Conservation (phyloP, 495 filamentous ascomycete genomes). For the Evernia prunastri region DNA sequence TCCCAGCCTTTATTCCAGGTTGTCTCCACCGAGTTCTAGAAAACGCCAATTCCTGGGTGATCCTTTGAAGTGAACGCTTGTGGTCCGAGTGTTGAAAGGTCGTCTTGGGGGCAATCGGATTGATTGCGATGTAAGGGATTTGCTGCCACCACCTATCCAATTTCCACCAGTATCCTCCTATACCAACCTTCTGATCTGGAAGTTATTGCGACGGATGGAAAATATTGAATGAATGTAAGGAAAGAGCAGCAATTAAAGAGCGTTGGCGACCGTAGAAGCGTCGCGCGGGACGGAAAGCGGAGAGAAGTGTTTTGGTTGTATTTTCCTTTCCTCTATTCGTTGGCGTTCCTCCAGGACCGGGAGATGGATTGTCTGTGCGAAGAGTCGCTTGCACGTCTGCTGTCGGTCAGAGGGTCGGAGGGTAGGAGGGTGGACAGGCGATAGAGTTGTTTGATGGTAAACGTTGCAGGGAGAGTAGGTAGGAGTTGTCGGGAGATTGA, state of each 20-base stretch:
- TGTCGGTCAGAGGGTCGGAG: conserved; percentile 11
- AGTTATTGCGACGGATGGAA: conserved; percentile 8
- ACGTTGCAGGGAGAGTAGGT: too few relatives aligned
- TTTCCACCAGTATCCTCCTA: background rate
- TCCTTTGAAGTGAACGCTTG: background rate
- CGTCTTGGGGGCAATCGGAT: background rate
- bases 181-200: background rate
- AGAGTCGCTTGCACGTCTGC: conserved; percentile 14
- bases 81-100: conserved; percentile 1
- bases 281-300: conserved; percentile 15
- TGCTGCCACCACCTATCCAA: conserved; percentile 12
- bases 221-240: conserved; percentile 21
- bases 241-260: conserved; percentile 20
- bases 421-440: background rate
- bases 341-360: background rate
- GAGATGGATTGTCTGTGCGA: conserved; percentile 14
- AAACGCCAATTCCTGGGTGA: background rate
- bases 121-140: conserved; percentile 11
- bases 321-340: background rate
- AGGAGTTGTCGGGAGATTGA: background rate
- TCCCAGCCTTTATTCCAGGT: conserved; percentile 8
- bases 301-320: conserved; percentile 3
- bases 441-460: background rate
- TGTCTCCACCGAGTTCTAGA: conserved; percentile 7
- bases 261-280: conserved; percentile 22